Conservation (phyloP, 2,329 filamentous ascomycete species). For the Apiospora kogelbergensis region DNA sequence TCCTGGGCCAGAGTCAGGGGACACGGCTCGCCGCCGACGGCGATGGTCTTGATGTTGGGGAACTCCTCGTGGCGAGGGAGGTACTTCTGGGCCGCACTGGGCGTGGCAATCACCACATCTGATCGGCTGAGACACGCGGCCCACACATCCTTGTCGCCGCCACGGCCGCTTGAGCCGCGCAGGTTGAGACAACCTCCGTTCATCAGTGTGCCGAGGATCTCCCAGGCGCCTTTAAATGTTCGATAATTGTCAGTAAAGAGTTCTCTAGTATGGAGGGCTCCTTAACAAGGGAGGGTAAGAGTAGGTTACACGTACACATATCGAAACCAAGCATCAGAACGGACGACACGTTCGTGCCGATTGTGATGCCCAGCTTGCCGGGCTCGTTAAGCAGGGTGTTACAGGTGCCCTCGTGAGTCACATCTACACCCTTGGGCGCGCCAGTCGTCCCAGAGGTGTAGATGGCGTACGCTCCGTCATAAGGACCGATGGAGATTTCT, state of each 20-base stretch:
- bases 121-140: background rate
- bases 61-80: constrained; percentile 6
- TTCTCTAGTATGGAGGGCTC: background rate
- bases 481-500: background rate
- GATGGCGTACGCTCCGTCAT: constrained; percentile 8
- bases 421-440: constrained; percentile 6
- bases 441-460: constrained; percentile 9
- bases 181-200: constrained; percentile 6
- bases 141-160: constrained; percentile 9
- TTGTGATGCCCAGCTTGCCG: constrained; percentile 5
- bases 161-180: constrained; percentile 4
- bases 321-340: constrained; percentile 8
- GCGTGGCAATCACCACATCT: background rate
- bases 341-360: constrained; percentile 1
- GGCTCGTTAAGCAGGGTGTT: constrained; percentile 9
- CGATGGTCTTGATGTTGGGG: constrained; percentile 8
- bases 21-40: constrained; percentile 8
- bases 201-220: constrained; percentile 4
- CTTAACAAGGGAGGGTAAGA: too few species aligned
- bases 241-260: constrained; percentile 85
- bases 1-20: background rate
- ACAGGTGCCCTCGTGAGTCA: constrained; percentile 6
- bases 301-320: background rate
- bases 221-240: constrained; percentile 56
- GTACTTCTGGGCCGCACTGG: constrained; percentile 3